Evolutionary conservation across 306 rosid genomes (phyloP).

Genomic region (Malus fusca): DNA sequence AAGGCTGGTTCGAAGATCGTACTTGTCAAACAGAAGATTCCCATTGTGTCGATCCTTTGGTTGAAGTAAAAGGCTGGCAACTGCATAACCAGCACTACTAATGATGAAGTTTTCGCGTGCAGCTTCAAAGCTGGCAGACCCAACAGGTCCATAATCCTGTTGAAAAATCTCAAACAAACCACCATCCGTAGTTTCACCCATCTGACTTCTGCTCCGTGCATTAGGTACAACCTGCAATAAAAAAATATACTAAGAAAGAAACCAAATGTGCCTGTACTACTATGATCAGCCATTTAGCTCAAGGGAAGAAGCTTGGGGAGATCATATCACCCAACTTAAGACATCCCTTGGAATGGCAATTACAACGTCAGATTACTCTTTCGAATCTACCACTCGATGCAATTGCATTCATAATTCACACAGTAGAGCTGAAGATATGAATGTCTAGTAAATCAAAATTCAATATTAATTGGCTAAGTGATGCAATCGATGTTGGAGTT

Average conservation of each 20-base stretch:
- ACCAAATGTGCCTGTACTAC: neutral
- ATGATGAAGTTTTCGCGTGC: constrained; percentile 92
- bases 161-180: constrained; percentile 95
- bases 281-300: neutral
- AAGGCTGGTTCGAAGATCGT: constrained; percentile 19
- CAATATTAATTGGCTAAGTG: neutral
- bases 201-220: constrained; percentile 91
- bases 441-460: neutral
- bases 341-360: neutral
- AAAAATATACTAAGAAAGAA: neutral
- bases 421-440: neutral
- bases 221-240: constrained; percentile 82
- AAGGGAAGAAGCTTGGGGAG: neutral
- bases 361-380: neutral
- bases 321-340: neutral
- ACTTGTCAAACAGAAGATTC: constrained; percentile 85
- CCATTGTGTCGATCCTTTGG: constrained; percentile 99
- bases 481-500: neutral
- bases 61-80: constrained; percentile 93
- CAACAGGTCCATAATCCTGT: constrained; percentile 91
- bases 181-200: constrained; percentile 99
- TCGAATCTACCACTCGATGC: neutral
- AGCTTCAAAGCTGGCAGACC: constrained; percentile 73
- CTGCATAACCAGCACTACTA: constrained; percentile 99
- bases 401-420: neutral